Conservation (phyloP, 495 filamentous ascomycete species). For the Friedmanniomyces simplex region DNA sequence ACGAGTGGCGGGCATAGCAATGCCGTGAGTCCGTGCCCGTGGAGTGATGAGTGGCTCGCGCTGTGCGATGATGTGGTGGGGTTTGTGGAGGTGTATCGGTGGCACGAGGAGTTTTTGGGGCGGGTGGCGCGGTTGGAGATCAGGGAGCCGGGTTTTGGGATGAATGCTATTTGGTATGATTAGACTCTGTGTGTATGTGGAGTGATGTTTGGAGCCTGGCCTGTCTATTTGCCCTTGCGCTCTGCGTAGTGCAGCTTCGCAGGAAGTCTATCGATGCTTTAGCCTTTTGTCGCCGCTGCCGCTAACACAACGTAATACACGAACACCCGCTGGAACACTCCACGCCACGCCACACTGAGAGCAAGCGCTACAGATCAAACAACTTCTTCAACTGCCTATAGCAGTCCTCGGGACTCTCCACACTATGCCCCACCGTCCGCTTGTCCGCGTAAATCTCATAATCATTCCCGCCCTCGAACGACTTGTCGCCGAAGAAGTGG, state of each 20-base stretch:
- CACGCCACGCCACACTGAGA: neutral
- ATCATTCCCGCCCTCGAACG: slow-evolving; percentile 79
- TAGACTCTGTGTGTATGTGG: slow-evolving; percentile 24
- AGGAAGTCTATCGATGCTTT: neutral
- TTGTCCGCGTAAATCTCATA: slow-evolving; percentile 81
- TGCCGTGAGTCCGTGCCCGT: slow-evolving; percentile 66
- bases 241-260: neutral
- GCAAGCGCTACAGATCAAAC: slow-evolving; percentile 36
- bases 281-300: too few species aligned
- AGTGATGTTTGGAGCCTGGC: too few species aligned
- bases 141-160: slow-evolving; percentile 71
- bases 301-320: too few species aligned
- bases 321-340: neutral
- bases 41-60: slow-evolving; percentile 75
- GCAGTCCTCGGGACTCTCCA: slow-evolving; percentile 73
- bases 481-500: slow-evolving; percentile 99
- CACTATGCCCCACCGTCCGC: slow-evolving; percentile 73
- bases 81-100: slow-evolving; percentile 76
- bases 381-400: slow-evolving; percentile 62
- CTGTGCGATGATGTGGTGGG: slow-evolving; percentile 77
- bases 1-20: slow-evolving; percentile 81
- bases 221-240: neutral
- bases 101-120: slow-evolving; percentile 65
- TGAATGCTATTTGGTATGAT: slow-evolving; percentile 89
- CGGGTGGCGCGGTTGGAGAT: slow-evolving; percentile 65